Conservation (phyloP, 495 filamentous ascomycete species). For the Daldinia loculata region DNA sequence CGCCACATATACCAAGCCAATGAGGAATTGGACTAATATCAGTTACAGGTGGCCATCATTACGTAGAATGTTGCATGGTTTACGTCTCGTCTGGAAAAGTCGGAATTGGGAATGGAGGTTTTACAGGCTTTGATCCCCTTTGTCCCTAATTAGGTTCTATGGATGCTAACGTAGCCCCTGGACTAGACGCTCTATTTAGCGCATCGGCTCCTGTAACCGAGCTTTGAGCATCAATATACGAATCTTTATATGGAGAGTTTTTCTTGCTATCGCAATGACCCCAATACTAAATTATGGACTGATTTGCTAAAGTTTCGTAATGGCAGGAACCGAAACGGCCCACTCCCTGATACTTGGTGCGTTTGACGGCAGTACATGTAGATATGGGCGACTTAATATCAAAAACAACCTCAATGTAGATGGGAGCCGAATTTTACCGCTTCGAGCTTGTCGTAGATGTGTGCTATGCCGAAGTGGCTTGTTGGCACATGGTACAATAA, state of each 20-base stretch:
- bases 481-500: not conserved
- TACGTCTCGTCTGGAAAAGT: constrained; percentile 7
- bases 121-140: constrained; percentile 47
- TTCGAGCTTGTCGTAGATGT: not conserved
- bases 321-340: constrained; percentile 29
- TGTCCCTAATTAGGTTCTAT: constrained; percentile 44
- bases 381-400: not conserved
- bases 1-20: constrained; percentile 86
- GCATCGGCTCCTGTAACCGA: constrained; percentile 33
- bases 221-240: constrained; percentile 37
- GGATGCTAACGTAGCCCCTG: constrained; percentile 46
- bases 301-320: constrained; percentile 45
- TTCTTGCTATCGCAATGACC: constrained; percentile 24
- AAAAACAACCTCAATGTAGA: too few relatives aligned
- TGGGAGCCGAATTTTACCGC: not conserved
- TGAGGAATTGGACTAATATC: constrained; percentile 72
- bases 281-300: constrained; percentile 19
- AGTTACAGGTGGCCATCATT: constrained; percentile 30
- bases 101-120: constrained; percentile 31
- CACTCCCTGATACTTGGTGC: not conserved
- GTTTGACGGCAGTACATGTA: not conserved
- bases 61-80: constrained; percentile 9
- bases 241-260: constrained; percentile 39
- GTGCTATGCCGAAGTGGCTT: not conserved
- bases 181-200: constrained; percentile 43